Base-by-base conservation (phyloP, 768 basidiomycete species). In the Strobilomyces confusus region DNA sequence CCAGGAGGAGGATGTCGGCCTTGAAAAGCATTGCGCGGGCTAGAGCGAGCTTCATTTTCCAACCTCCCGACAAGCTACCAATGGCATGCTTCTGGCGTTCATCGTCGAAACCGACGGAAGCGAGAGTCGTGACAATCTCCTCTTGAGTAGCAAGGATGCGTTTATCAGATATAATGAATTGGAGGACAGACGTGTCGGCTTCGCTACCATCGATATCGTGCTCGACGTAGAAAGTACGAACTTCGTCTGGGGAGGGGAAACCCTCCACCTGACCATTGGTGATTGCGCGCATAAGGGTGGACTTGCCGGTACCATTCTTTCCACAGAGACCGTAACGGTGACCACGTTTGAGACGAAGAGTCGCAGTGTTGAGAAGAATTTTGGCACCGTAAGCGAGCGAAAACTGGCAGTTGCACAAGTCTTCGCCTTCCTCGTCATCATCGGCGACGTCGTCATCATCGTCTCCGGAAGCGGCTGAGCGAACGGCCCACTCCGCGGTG, bases 21-120 rank as follows among this genome's bases (percentile, higher is more conserved):
- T 89, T 91, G 89, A 98, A 98, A 42, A 98, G 80, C 85, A 98
- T 95, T 46, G 95, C 95, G 57, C 95, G 84, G 54, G 95, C 95
- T 56, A 98, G 84, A 37, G 95, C 95, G 58, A 98, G 87, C 82
- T 97, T 98, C 95, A 98, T 98, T 83, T 98, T 98, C 95, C 95
- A 97, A 79, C 95, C 95, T 82, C 95, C 95, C 41, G 95, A 98
- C 37, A 98, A 77, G 54, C 84, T 84, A 59, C 94, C 92, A 60
- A 97, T 97, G 37, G 92, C 74, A 57, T 89, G 80, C 59, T 74
- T 77, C 75, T 97, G 95, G 59, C 94, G 86, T 64, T 86, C 89
- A 56, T 87, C 89, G 58, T 75, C 82, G 82, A 98, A 98, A 58
- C 95, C 95, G 67, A 97, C 95, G 47, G 91, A 88, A 20, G 86